Conservation (phyloP, 331 rosid species). For the Cydonia oblonga region DNA sequence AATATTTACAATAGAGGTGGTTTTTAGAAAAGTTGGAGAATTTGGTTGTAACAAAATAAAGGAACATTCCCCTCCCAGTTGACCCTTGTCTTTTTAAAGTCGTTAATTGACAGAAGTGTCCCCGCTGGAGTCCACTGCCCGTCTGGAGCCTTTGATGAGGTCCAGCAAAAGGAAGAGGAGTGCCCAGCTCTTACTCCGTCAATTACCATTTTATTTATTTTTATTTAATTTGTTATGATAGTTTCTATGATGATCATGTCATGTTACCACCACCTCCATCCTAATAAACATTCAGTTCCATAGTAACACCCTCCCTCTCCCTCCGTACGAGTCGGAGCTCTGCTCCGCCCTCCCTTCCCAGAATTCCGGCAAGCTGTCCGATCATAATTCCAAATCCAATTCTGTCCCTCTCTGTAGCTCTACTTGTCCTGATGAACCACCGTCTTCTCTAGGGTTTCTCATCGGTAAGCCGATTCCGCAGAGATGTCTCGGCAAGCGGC, state of each 20-base stretch:
- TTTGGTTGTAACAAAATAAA: not conserved
- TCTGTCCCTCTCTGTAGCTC: not conserved
- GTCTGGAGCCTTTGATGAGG: too few relatives aligned
- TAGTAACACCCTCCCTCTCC: not conserved
- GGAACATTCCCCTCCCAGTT: not conserved
- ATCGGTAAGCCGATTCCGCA: constrained; percentile 12
- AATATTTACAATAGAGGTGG: too few relatives aligned
- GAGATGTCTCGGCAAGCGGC: constrained; percentile 79
- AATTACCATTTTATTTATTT: not conserved
- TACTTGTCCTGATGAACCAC: constrained; percentile 7
- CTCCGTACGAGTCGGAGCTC: not conserved
- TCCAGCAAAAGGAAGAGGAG: too few relatives aligned
- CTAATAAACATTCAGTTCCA: not conserved
- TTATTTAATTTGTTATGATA: too few relatives aligned
- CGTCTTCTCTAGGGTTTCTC: constrained; percentile 29
- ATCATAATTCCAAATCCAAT: constrained; percentile 1
- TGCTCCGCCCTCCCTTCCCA: not conserved
- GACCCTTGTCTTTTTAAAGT: not conserved
- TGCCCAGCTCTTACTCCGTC: not conserved
- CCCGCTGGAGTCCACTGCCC: not conserved
- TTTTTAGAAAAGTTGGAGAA: not conserved
- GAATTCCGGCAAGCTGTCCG: not conserved
- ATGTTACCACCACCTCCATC: not conserved
- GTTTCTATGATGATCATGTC: not conserved
- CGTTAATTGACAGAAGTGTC: not conserved